Percentiles rank a stretch among this genome's conserved stretches.
Evolutionary conservation across 2,329 filamentous ascomycete species (phyloP).

Genomic region (Didymella keratinophila): DNA sequence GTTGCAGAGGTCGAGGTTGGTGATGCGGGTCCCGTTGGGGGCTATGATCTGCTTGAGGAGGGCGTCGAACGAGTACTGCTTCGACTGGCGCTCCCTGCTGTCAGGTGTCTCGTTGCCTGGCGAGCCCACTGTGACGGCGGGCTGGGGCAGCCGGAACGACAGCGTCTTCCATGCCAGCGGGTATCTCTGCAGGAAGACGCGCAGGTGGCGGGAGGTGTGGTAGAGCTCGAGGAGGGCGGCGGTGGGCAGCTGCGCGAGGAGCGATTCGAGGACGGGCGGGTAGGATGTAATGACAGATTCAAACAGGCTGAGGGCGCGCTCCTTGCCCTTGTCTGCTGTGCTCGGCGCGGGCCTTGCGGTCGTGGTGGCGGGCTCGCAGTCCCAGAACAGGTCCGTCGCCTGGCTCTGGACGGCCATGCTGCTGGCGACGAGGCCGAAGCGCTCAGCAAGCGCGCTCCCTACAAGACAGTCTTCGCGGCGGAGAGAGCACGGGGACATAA

Average conservation of each 20-base stretch:
- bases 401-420: conserved; percentile 18
- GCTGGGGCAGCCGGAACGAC: conserved; percentile 63
- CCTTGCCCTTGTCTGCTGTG: background rate
- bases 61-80: conserved; percentile 66
- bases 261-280: conserved; percentile 65
- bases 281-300: conserved; percentile 64
- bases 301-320: conserved; percentile 52
- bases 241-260: conserved; percentile 65
- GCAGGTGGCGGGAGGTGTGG: conserved; percentile 64
- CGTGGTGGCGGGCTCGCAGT: conserved; percentile 23
- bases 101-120: conserved; percentile 53
- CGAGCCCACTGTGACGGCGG: conserved; percentile 46
- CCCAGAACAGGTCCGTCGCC: conserved; percentile 26
- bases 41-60: conserved; percentile 64
- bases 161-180: conserved; percentile 68
- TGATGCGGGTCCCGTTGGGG: conserved; percentile 64
- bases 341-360: background rate
- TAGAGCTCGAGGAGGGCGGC: conserved; percentile 65
- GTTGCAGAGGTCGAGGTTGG: conserved; percentile 67
- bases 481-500: conserved; percentile 40
- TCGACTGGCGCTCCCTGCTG: conserved; percentile 58
- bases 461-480: conserved; percentile 39
- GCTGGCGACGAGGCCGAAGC: conserved; percentile 29
- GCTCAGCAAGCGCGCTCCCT: conserved; percentile 35
- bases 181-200: conserved; percentile 62